phyloP scores from a whole-genome alignment of 2,329 filamentous ascomycete species.

The Colletotrichum scovillei region DNA sequence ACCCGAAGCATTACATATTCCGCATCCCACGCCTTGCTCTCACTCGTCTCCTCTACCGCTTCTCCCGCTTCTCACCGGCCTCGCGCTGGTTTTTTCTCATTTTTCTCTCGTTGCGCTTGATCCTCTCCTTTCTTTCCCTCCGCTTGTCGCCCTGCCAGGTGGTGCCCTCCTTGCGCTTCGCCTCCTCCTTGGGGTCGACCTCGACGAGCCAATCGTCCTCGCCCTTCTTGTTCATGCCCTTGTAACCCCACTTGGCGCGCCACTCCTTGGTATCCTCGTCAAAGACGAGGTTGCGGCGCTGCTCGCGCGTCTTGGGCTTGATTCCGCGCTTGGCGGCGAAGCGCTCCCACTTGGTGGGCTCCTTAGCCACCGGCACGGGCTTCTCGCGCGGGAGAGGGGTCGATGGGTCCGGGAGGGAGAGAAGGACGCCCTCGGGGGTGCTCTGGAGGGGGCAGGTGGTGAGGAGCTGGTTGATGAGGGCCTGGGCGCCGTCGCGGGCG shows the following conservation, averaged over 20 bases:
- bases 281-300: slow-evolving; percentile 79
- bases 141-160: slow-evolving; percentile 71
- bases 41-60: slow-evolving; percentile 10
- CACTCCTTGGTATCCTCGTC: slow-evolving; percentile 88
- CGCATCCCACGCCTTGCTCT: neutral
- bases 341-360: slow-evolving; percentile 92
- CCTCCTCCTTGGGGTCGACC: slow-evolving; percentile 82
- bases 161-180: slow-evolving; percentile 69
- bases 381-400: slow-evolving; percentile 91
- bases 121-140: slow-evolving; percentile 73
- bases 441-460: slow-evolving; percentile 85
- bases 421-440: slow-evolving; percentile 76
- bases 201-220: slow-evolving; percentile 92
- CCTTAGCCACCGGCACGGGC: slow-evolving; percentile 83
- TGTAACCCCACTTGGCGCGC: slow-evolving; percentile 95
- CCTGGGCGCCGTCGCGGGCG: slow-evolving; percentile 91
- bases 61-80: slow-evolving; percentile 43
- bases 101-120: slow-evolving; percentile 77
- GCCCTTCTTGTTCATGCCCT: slow-evolving; percentile 86
- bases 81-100: slow-evolving; percentile 74
- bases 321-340: slow-evolving; percentile 99
- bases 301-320: slow-evolving; percentile 85
- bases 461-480: slow-evolving; percentile 93
- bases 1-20: slow-evolving; percentile 25
- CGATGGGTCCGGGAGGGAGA: slow-evolving; percentile 77